Evolutionary conservation across 345 rosid species (phyloP), one percentile per base, ranked within the genome.

Genomic region (Gossypium herbaceum): DNA sequence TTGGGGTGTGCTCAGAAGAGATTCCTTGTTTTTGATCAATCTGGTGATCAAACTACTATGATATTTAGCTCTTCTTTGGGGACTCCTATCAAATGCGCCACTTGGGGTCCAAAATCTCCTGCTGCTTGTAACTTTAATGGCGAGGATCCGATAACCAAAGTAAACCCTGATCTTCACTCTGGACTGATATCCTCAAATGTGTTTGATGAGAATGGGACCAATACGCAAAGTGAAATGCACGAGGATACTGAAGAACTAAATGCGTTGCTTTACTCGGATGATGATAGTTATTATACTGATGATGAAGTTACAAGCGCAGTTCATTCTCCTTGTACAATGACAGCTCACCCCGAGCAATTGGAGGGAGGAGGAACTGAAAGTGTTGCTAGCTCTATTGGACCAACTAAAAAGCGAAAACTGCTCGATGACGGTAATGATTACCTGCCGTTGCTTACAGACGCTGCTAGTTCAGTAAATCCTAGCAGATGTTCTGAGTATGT

Each of bases 241-340:
- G 97, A 92, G 79, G 90, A 92, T 71, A 88, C 94, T 0, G 96
- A 91, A 68, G 97, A 90, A 68, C 82, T 92, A 51, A 85, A 92
- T 82, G 97, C 97, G 1, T 61, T 92, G 73, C 93, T 92, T 52
- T 92, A 88, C 76, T 90, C 97, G 0, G 95, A 89, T 62, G 94
- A 82, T 74, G 90, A 88, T 52, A 79, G 81, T 69, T 86, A 81
- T 52, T 79, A 79, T 67, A 74, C 51, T 1, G 86, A 81, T 0
- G 87, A 80, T 39, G 97, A 92, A 81, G 95, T 88, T 62, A 90
- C 86, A 1, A 90, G 97, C 75, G 86, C 96, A 0, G 96, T 85
- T 44, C 96, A 91, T 77, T 87, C 92, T 13, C 93, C 96, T 50
- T 80, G 89, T 81, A 81, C 80, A 48, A 83, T 85, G 90, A 85